phyloP scores from a whole-genome alignment of 2,329 filamentous ascomycete species.

The Dothideomycetes sp. region DNA sequence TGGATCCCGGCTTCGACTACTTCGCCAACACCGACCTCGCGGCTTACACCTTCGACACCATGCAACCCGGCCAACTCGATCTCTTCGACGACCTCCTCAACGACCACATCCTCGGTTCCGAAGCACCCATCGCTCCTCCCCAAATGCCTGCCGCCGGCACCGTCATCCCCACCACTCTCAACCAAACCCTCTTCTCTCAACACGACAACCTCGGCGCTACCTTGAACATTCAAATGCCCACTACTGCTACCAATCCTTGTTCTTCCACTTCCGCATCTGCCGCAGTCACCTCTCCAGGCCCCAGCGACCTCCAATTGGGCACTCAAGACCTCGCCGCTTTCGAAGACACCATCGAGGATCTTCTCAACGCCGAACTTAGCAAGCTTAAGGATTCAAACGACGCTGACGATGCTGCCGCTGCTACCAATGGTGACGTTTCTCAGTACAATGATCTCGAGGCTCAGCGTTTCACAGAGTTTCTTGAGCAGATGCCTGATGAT shows the following conservation, averaged over 20 bases:
- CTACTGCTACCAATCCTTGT: not conserved
- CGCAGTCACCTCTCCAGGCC: too few relatives aligned
- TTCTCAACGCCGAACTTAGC: conserved; percentile 7
- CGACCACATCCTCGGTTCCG: conserved; percentile 2
- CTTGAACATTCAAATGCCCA: not conserved
- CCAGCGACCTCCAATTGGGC: conserved; percentile 4
- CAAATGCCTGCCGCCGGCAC: conserved; percentile 1
- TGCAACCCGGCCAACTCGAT: conserved; percentile 5
- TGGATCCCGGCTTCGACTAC: conserved; percentile 1
- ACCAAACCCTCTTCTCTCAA: not conserved
- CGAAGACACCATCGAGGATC: conserved; percentile 9
- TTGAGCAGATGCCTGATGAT: conserved; percentile 14
- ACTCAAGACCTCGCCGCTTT: conserved; percentile 6
- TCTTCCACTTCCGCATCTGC: too few relatives aligned
- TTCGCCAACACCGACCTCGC: conserved; percentile 4
- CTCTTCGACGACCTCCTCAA: conserved; percentile 10
- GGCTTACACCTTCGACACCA: conserved; percentile 11
- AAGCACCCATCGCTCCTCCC: not conserved
- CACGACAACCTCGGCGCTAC: conserved; percentile 2
- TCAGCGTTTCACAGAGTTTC: conserved; percentile 12
- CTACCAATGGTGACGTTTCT: not conserved
- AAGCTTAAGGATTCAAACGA: conserved; percentile 5
- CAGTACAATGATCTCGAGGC: conserved; percentile 10
- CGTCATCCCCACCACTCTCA: not conserved
- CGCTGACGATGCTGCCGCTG: not conserved